phyloP scores from a whole-genome alignment of 1,284 basidiomycete genomes.

The Golubevia sp. region DNA sequence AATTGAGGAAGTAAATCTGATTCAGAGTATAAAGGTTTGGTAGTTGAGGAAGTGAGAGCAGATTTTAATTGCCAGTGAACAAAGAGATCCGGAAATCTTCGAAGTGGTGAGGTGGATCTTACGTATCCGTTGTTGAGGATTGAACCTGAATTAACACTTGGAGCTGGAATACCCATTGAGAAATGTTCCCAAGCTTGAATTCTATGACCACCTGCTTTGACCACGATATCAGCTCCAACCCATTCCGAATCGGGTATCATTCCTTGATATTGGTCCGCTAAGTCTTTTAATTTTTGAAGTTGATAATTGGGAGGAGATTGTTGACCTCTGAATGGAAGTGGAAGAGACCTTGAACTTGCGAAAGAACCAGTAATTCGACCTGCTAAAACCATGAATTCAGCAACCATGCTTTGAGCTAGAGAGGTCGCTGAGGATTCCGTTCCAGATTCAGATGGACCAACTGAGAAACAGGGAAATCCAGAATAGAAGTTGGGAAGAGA shows the following conservation, averaged over 20 bases:
- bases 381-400: slow-evolving; percentile 84
- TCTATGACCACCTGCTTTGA: slow-evolving; percentile 64
- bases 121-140: slow-evolving; percentile 66
- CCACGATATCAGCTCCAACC: slow-evolving; percentile 29
- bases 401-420: slow-evolving; percentile 66
- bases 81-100: slow-evolving; percentile 82
- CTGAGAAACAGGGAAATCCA: background rate
- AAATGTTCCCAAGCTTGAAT: slow-evolving; percentile 72
- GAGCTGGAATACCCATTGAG: slow-evolving; percentile 72
- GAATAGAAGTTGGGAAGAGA: background rate
- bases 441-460: slow-evolving; percentile 61
- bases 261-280: slow-evolving; percentile 64
- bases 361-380: slow-evolving; percentile 64
- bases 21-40: slow-evolving; percentile 1
- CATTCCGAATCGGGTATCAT: slow-evolving; percentile 63
- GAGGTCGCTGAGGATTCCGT: slow-evolving; percentile 7
- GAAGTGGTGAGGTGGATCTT: slow-evolving; percentile 84
- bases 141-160: background rate
- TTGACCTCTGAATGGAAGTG: too few relatives aligned
- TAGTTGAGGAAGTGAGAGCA: slow-evolving; percentile 63
- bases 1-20: slow-evolving; percentile 14
- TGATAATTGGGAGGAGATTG: too few relatives aligned
- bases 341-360: too few relatives aligned
- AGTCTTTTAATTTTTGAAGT: slow-evolving; percentile 3
- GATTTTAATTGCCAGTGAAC: slow-evolving; percentile 94